These are phyloP conservation scores for Mortierella sp. DNA, from an alignment of 371 early-diverging fungal species.

Conservation along the genomic window DNA sequence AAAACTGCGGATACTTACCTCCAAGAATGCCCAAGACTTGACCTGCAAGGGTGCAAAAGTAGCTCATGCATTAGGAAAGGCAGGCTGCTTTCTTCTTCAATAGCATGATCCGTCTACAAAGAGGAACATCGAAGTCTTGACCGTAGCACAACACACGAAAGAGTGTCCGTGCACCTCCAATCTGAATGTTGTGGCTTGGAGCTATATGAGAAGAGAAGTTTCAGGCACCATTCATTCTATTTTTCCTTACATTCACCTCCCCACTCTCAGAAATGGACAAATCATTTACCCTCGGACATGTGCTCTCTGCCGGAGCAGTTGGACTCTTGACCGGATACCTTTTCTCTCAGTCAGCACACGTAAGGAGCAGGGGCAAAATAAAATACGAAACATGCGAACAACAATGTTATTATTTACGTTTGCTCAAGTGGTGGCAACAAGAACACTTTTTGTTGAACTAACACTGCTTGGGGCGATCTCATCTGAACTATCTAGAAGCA, in stretches of 20 bases:
- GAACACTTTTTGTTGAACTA: no score
- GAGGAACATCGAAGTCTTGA: neutral
- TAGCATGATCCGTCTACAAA: neutral
- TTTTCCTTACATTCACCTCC: neutral
- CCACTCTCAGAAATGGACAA: constrained; percentile 32
- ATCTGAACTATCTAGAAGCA: constrained; percentile 11
- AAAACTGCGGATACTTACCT: neutral
- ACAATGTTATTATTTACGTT: no score
- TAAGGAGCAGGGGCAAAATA: neutral
- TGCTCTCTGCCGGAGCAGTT: constrained; percentile 48
- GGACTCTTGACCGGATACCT: constrained; percentile 45
- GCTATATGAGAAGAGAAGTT: neutral
- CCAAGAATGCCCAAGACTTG: neutral
- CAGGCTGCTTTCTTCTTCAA: neutral
- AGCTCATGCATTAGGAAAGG: neutral
- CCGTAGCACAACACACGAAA: neutral
- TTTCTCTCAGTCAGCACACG: constrained; percentile 24
- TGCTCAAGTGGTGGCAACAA: neutral
- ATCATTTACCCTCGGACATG: constrained; percentile 49
- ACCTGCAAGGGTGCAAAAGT: neutral
- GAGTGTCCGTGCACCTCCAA: neutral
- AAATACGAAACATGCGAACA: no score
- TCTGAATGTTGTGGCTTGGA: constrained; percentile 7
- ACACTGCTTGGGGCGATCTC: neutral
- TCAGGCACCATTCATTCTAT: neutral